Percentiles rank a stretch among this genome's conserved stretches.
Evolutionary conservation across 331 rosid species (phyloP).

Genomic region (Telfairia occidentalis): DNA sequence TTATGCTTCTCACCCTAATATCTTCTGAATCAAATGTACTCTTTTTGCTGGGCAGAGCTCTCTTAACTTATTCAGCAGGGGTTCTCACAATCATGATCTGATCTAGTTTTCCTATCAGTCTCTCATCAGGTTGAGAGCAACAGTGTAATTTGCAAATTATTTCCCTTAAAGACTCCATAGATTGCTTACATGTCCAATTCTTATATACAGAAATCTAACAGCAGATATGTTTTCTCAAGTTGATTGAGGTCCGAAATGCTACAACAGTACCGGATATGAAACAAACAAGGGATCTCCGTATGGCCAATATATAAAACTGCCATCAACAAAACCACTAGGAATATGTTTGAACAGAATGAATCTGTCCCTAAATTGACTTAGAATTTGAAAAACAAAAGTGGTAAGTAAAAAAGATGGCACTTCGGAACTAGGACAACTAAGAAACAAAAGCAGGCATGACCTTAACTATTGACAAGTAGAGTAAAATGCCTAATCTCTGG

Average conservation of each 20-base stretch:
- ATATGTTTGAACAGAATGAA: slow-evolving; percentile 1
- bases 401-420: neutral
- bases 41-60: neutral
- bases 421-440: neutral
- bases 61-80: neutral
- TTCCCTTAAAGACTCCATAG: neutral
- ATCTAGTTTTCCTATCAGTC: neutral
- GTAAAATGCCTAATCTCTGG: slow-evolving; percentile 21
- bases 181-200: neutral
- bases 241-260: neutral
- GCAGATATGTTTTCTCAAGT: neutral
- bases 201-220: neutral
- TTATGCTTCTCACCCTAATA: neutral
- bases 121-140: neutral
- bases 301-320: neutral
- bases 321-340: slow-evolving; percentile 2
- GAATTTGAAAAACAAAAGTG: neutral
- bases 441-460: slow-evolving; percentile 24
- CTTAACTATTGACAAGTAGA: slow-evolving; percentile 27
- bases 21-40: neutral
- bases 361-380: slow-evolving; percentile 5
- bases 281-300: neutral
- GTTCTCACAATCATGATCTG: neutral
- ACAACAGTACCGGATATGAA: neutral
- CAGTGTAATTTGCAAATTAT: neutral